Evolutionary conservation across 257 asterid genomes (phyloP).

Genomic region (Forsythia viridissima): DNA sequence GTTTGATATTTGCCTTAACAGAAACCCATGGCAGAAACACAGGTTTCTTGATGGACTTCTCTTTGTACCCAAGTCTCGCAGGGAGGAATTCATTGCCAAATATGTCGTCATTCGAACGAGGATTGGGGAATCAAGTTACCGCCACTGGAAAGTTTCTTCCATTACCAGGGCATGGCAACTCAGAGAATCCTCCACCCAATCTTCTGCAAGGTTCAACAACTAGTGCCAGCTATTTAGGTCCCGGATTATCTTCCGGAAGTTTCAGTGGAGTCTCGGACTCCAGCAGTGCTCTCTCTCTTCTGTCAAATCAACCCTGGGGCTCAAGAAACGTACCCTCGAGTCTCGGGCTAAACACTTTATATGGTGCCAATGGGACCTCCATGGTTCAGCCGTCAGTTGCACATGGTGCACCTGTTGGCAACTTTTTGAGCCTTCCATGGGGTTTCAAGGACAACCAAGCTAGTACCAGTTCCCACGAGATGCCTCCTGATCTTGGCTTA

Average conservation of each 20-base stretch:
- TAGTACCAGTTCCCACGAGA: constrained; percentile 37
- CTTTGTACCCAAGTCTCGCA: constrained; percentile 39
- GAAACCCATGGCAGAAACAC: constrained; percentile 54
- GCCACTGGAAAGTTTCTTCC: constrained; percentile 38
- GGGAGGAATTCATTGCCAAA: constrained; percentile 29
- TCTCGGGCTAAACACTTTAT: constrained; percentile 44
- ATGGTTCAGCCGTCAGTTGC: constrained; percentile 50
- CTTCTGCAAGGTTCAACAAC: constrained; percentile 49
- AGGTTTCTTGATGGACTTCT: constrained; percentile 77
- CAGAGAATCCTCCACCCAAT: constrained; percentile 44
- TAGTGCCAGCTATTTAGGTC: constrained; percentile 37
- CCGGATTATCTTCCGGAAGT: constrained; percentile 51
- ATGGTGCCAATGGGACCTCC: constrained; percentile 35
- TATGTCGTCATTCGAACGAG: constrained; percentile 34
- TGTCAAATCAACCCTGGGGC: constrained; percentile 90
- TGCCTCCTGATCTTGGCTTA: constrained; percentile 53
- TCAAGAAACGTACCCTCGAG: constrained; percentile 35
- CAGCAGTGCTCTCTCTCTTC: constrained; percentile 98
- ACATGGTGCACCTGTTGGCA: constrained; percentile 43
- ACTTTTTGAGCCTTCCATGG: constrained; percentile 51
- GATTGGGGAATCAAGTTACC: constrained; percentile 26
- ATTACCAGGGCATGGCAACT: constrained; percentile 57
- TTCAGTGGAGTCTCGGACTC: constrained; percentile 54
- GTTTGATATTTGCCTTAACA: constrained; percentile 36
- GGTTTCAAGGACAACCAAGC: constrained; percentile 50